Percentiles rank a stretch among this genome's conserved stretches.
Evolutionary conservation across 2,329 filamentous ascomycete species (phyloP).

Genomic region (Botryotinia narcissicola): DNA sequence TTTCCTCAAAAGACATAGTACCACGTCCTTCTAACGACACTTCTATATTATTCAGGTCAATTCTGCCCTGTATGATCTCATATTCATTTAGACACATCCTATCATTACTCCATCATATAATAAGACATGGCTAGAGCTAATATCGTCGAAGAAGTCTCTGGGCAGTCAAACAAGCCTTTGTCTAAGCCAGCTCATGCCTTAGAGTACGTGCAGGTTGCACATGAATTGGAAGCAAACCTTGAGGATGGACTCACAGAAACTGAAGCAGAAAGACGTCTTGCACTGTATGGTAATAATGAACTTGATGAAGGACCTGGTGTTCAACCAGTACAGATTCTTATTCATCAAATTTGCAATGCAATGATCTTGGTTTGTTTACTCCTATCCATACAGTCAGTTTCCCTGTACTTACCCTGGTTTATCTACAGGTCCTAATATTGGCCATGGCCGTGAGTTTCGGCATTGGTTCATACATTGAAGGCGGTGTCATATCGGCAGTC

Average conservation of each 20-base stretch:
- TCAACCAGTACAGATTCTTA: slow-evolving; percentile 59
- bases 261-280: slow-evolving; percentile 54
- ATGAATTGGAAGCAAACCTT: slow-evolving; percentile 54
- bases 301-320: slow-evolving; percentile 60
- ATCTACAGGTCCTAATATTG: slow-evolving; percentile 48
- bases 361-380: slow-evolving; percentile 55
- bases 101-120: slow-evolving; percentile 7
- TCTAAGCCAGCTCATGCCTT: slow-evolving; percentile 63
- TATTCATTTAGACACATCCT: slow-evolving; percentile 11
- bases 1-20: neutral
- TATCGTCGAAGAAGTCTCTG: slow-evolving; percentile 40
- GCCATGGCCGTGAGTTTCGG: slow-evolving; percentile 58
- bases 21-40: neutral
- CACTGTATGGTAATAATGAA: slow-evolving; percentile 60
- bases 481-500: slow-evolving; percentile 56
- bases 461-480: slow-evolving; percentile 59
- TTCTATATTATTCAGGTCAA: neutral
- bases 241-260: slow-evolving; percentile 55
- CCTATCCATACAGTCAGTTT: neutral
- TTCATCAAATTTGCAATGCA: slow-evolving; percentile 66
- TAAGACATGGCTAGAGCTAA: slow-evolving; percentile 8
- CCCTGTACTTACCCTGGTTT: slow-evolving; percentile 36
- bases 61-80: slow-evolving; percentile 11
- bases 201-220: slow-evolving; percentile 49
- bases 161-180: slow-evolving; percentile 52